Base-by-base conservation (phyloP, 495 filamentous ascomycete species). In the Penicillium robsamsonii region DNA sequence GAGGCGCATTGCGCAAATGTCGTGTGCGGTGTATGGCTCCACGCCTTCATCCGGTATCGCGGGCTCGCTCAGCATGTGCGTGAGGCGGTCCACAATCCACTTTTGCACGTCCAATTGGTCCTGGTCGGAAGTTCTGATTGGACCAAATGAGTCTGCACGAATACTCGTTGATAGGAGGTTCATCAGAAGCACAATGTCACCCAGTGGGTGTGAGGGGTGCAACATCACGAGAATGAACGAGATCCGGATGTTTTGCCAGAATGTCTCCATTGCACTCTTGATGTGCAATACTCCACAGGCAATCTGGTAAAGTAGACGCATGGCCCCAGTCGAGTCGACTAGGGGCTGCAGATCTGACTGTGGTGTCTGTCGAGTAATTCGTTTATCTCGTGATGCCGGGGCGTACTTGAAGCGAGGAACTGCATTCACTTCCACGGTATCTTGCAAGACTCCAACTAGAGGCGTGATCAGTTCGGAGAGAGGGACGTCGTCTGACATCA, bases 171-270 rank as follows among this genome's bases (percentile, higher is more conserved):
- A 73, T 3, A 91, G 70, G 1, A 89, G 70, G 15, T 76, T 75
- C 18, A 87, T 63, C 52, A 80, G 81, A 8, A 82, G 65, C n/a
- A 74, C 72, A 45, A 89, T 81, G 41, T 87, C 80, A 2, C 70
- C 56, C n/a, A 87, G 65, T 2, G 79, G 87, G 43, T 85, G 83
- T 31, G 74, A 74, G 35, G 74, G 69, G 50, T 81, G 81, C 20
- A 90, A 71, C 73, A 87, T 82, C 66, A 87, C 78, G 17, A 89
- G 63, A 17, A 85, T 75, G 66, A 88, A 88, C 20, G 85, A 82
- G 49, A 80, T 79, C 15, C 83, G 77, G 42, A 88, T 79, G 25
- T 69, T 60, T 45, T 72, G 72, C 87, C 87, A 91, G 62, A 89
- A 85, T 20, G 60, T 61, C 8, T 75, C 67, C 6, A 81, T 66